A percentile compares a stretch with the other conserved stretches of the same genome.
These are phyloP conservation scores for Mycena indigotica DNA, from an alignment of 768 basidiomycete species.

Conservation along the genomic window DNA sequence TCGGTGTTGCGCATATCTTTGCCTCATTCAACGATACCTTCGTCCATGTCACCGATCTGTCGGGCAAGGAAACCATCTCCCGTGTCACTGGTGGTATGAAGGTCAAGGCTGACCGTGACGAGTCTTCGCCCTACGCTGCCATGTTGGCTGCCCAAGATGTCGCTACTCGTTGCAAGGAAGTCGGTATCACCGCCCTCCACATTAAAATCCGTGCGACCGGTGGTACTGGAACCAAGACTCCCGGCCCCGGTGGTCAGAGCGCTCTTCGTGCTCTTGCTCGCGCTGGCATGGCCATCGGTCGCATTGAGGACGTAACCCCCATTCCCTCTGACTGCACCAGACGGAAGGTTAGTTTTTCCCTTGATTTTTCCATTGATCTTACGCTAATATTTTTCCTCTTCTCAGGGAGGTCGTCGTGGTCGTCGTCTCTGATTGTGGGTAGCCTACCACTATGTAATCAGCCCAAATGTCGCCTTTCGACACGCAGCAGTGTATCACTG, in stretches of 20 bases:
- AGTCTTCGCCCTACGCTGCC: conserved; percentile 95
- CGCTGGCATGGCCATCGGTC: conserved; percentile 96
- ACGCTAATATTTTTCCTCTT: no score
- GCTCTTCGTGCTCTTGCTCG: conserved; percentile 98
- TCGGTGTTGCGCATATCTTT: conserved; percentile 98
- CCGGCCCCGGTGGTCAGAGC: conserved; percentile 97
- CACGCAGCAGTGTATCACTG: conserved; percentile 81
- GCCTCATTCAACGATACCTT: conserved; percentile 99
- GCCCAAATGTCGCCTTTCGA: conserved; percentile 77
- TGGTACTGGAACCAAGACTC: conserved; percentile 98
- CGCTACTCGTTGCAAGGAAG: conserved; percentile 94
- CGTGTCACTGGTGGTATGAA: conserved; percentile 99
- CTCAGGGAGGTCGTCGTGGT: conserved; percentile 97
- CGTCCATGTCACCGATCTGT: conserved; percentile 98
- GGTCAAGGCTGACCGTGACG: conserved; percentile 99
- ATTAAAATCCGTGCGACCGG: conserved; percentile 98
- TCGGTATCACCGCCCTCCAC: conserved; percentile 97
- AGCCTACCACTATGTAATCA: conserved; percentile 31
- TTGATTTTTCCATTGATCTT: conserved; percentile 4
- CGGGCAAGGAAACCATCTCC: conserved; percentile 98
- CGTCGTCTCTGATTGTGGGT: conserved; percentile 72
- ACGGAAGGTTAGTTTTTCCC: conserved; percentile 64
- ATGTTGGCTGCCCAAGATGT: conserved; percentile 99
- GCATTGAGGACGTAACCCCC: conserved; percentile 98
- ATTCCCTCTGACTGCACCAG: conserved; percentile 96